phyloP scores from a whole-genome alignment of 2,329 filamentous ascomycete species.

The Fusarium sp. region DNA sequence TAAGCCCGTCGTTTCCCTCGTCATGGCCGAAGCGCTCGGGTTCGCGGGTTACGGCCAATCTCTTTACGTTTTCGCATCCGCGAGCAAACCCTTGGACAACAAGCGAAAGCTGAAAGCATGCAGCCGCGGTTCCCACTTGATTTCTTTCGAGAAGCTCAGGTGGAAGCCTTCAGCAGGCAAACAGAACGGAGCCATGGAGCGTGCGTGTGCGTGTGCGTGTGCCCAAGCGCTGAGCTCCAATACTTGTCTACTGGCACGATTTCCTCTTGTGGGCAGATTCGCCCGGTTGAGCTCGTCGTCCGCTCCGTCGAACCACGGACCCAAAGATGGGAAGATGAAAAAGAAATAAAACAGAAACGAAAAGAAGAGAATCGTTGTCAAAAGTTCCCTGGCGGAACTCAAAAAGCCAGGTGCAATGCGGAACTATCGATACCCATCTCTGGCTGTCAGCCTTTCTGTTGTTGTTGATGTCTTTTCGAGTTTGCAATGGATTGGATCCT shows the following conservation, averaged over 20 bases:
- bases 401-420: background rate
- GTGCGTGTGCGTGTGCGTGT: conserved; percentile 14
- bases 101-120: background rate
- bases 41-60: conserved; percentile 1
- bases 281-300: conserved; percentile 19
- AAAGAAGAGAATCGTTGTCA: background rate
- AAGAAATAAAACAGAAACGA: background rate
- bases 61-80: background rate
- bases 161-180: conserved; percentile 27
- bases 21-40: conserved; percentile 7
- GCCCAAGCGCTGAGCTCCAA: no score
- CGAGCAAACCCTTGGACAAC: background rate
- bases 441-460: background rate
- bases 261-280: conserved; percentile 20
- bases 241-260: conserved; percentile 28
- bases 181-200: conserved; percentile 15
- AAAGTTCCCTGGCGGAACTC: background rate
- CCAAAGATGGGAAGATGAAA: no score
- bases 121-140: conserved; percentile 23
- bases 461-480: background rate
- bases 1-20: conserved; percentile 19
- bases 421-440: background rate
- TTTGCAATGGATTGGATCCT: conserved; percentile 10
- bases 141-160: conserved; percentile 45
- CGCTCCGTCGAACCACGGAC: conserved; percentile 31